Evolutionary conservation across 2,329 filamentous ascomycete genomes (phyloP).

Genomic region (Conoideocrella luteorostrata): DNA sequence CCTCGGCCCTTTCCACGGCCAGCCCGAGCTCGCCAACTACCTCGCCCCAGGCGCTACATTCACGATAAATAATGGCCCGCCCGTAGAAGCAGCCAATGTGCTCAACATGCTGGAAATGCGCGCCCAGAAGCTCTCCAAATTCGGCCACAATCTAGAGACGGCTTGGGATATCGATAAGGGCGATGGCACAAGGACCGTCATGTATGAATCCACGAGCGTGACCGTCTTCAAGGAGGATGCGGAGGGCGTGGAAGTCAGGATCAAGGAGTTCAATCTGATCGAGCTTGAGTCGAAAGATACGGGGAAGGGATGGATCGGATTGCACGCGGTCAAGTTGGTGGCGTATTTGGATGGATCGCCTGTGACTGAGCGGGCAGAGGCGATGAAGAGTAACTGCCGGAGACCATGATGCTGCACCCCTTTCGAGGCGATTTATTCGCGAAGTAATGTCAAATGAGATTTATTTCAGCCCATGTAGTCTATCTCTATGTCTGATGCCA

Average conservation of each 20-base stretch:
- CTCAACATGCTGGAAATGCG: slow-evolving; percentile 6
- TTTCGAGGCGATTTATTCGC: no score
- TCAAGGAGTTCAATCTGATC: slow-evolving; percentile 6
- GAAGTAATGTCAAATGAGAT: no score
- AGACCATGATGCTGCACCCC: not conserved
- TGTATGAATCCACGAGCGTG: slow-evolving; percentile 2
- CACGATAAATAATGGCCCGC: slow-evolving; percentile 8
- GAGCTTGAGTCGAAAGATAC: not conserved
- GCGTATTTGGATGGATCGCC: slow-evolving; percentile 3
- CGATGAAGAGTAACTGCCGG: not conserved
- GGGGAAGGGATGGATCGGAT: not conserved
- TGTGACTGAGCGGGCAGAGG: not conserved
- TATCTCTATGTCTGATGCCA: no score
- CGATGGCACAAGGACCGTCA: slow-evolving; percentile 5
- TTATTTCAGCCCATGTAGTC: no score
- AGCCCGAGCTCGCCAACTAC: not conserved
- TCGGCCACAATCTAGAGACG: not conserved
- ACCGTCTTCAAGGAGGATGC: slow-evolving; percentile 1
- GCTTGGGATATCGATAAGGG: slow-evolving; percentile 3
- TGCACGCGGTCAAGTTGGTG: slow-evolving; percentile 1
- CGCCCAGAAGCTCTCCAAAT: not conserved
- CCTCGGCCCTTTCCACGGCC: slow-evolving; percentile 8
- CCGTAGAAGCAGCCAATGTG: slow-evolving; percentile 5
- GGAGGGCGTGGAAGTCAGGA: slow-evolving; percentile 4
- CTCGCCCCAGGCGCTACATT: slow-evolving; percentile 11